phyloP scores from a whole-genome alignment of 1,139 yeast species.

The Debaryomyces robertsiae region DNA sequence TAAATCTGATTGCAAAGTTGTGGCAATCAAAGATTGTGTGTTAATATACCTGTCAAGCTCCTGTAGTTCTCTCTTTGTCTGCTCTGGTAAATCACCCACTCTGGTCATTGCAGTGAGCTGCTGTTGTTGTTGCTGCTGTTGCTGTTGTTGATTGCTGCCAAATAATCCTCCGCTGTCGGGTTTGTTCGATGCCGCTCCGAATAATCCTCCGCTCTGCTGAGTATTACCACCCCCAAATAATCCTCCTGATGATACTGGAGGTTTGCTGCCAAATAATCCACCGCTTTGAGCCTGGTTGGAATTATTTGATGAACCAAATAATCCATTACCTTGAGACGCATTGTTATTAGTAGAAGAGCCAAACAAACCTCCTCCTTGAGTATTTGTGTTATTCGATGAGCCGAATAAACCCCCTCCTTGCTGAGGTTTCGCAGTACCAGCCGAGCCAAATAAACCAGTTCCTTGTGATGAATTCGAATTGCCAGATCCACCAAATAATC shows the following conservation, averaged over 20 bases:
- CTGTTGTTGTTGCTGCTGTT: constrained; percentile 14
- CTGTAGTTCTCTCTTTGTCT: constrained; percentile 73
- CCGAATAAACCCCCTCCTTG: constrained; percentile 9
- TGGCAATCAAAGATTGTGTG: constrained; percentile 80
- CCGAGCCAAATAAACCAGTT: constrained; percentile 33
- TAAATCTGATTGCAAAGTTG: constrained; percentile 67
- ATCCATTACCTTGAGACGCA: constrained; percentile 25
- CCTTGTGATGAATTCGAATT: constrained; percentile 16
- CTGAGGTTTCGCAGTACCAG: constrained; percentile 14
- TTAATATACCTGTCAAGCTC: constrained; percentile 82
- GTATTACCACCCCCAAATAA: constrained; percentile 24
- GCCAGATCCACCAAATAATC: constrained; percentile 23
- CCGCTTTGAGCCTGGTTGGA: constrained; percentile 21
- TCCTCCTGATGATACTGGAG: constrained; percentile 15
- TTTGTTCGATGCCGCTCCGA: constrained; percentile 20
- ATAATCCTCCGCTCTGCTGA: constrained; percentile 25
- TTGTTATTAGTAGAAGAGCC: constrained; percentile 12
- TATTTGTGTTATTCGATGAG: constrained; percentile 7
- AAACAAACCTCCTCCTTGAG: constrained; percentile 9
- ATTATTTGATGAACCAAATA: constrained; percentile 39
- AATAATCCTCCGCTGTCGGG: constrained; percentile 39
- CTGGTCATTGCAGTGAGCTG: constrained; percentile 83
- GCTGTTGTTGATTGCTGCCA: constrained; percentile 21
- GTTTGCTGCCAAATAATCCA: constrained; percentile 31
- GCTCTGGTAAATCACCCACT: constrained; percentile 80